A percentile compares a stretch with the other conserved stretches of the same genome.
These are phyloP conservation scores for Amanita pseudoporphyria DNA, from an alignment of 768 basidiomycete genomes.

Conservation along the genomic window DNA sequence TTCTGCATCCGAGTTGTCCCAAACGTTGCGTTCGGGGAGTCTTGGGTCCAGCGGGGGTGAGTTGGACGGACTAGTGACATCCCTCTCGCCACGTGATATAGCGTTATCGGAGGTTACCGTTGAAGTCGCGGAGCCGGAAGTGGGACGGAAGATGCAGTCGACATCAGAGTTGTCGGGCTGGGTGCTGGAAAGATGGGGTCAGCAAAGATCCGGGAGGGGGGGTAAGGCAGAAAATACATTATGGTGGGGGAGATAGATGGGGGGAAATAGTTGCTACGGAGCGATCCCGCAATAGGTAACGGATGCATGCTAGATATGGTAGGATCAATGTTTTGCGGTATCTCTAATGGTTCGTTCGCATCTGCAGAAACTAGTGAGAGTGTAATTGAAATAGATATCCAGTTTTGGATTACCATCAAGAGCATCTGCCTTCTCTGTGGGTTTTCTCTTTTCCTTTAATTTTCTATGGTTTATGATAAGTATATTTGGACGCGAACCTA, in stretches of 20 bases:
- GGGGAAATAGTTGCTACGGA: constrained; percentile 41
- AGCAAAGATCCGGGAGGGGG: constrained; percentile 11
- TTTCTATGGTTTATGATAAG: no score
- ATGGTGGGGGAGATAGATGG: constrained; percentile 34
- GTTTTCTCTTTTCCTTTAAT: no score
- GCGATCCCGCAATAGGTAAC: no score
- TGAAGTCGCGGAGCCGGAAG: constrained; percentile 70
- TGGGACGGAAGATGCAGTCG: constrained; percentile 56
- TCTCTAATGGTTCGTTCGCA: no score
- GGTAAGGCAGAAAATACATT: constrained; percentile 24
- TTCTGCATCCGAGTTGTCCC: constrained; percentile 26
- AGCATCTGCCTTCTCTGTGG: no score
- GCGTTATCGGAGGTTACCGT: constrained; percentile 57
- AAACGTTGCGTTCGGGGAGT: constrained; percentile 21
- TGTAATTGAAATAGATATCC: no score
- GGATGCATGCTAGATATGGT: no score
- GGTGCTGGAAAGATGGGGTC: neutral
- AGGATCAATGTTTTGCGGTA: no score
- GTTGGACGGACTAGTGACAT: constrained; percentile 42
- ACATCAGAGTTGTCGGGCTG: constrained; percentile 36
- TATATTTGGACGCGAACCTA: no score
- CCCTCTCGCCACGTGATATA: constrained; percentile 53
- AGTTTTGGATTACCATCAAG: no score
- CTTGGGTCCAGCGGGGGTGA: constrained; percentile 44
- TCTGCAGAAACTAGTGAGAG: no score